Evolutionary conservation across 805 yeast species (phyloP), one percentile per base, ranked within the genome.

Genomic region (Metschnikowia peoriensis): DNA sequence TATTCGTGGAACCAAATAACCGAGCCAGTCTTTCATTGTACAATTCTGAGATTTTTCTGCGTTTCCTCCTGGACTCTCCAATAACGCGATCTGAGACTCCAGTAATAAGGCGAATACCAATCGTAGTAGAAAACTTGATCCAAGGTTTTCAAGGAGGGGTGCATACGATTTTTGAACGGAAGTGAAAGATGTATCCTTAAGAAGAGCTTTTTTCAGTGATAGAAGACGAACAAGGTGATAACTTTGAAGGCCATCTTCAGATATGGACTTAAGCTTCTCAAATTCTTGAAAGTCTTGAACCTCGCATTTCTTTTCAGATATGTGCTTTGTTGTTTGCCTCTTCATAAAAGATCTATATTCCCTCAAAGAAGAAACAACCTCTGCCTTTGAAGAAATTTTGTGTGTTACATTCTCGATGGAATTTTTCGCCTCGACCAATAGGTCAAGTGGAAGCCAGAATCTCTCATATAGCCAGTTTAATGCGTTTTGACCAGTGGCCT

Each of bases 381-480:
- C 44, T n/a, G 37, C 38, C 43, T 12, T 37, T 17, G 32, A 2
- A 28, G 15, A 9, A 8, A 8, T 7, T 22, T n/a, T 27, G 11
- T 17, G 22, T n/a, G 28, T 8, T 17, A 9, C 16, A 15, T 34
- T 22, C 35, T 27, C 32, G 5, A 44, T 34, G 32, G 37, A 27
- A 17, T 9, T 28, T 38, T 6, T 28, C 34, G 12, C 28, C n/a
- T 38, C 37, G 14, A 28, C 22, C 0, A 10, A 8, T 15, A 7
- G 44, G 17, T 50, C 50, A 16, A 57, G 41, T 16, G 42, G 10
- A 10, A 41, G 47, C 99, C 99, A 93, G 69, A 85, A 93, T 61
- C 86, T 76, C 2, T 72, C 77, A 66, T 77, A 78, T 2, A 93
- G 70, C 97, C 98, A 94, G 6, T 69, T 71, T 45, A 93, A 66